Base-by-base conservation (phyloP, 208 protist genomes). In the Leishmania amazonensis region DNA sequence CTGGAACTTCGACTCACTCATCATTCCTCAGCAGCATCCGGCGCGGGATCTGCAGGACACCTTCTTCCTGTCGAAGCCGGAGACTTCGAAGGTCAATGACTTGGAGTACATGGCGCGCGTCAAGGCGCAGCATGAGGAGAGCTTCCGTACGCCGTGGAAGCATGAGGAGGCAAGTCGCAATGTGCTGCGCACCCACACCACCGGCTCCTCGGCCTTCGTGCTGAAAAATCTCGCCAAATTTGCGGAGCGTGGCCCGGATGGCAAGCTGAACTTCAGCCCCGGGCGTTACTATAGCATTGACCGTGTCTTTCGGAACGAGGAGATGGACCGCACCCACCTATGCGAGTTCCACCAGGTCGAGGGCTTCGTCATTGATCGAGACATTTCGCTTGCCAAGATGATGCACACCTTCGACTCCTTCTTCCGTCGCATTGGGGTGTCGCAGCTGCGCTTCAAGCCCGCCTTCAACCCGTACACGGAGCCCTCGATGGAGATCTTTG, bases 391-490 rank as follows among this genome's bases (percentile, higher is more conserved):
- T 1, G 95, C 95, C 31, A 96, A 99, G 85, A 98, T 99, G 87
- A 99, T 99, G 91, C 98, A 99, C 83, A 95, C 98, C 9, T 99
- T 99, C 75, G 83, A 96, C 28, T 78, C 96, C 58, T 99, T 99
- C 93, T 99, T 99, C 94, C 87, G 89, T 45, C 95, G 97, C 68
- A 96, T 99, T 73, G 98, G 98, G 35, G 96, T 99, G 47, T 90
- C 96, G 70, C 84, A 99, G 79, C 84, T 99, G 38, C 95, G 97
- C 82, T 99, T 99, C 95, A 99, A 99, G 93, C 99, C 99, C 28
- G 98, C 99, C 51, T 99, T 99, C 93, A 99, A 99, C 91, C 99
- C 99, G 31, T 99, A 99, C 95, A 99, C 99, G 31, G 99, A 99
- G 93, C 99, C 99, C 40, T 99, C 97, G 35, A 99, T 99, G 99